These are phyloP conservation scores for Aspergillus ellipticus DNA, from an alignment of 495 filamentous ascomycete genomes.

Conservation along the genomic window DNA sequence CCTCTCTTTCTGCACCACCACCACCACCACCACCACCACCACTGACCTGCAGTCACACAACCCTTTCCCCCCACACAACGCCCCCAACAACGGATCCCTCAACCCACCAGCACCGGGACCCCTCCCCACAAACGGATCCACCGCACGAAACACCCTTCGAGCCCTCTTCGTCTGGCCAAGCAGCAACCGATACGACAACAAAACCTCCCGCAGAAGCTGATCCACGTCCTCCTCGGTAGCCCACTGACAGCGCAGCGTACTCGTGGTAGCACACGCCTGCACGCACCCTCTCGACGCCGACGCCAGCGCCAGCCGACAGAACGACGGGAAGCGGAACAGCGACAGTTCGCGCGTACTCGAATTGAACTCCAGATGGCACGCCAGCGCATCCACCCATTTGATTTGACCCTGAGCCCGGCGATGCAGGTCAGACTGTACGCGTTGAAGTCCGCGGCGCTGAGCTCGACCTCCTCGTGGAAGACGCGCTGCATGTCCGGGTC, in stretches of 20 bases:
- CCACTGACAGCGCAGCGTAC: constrained; percentile 8
- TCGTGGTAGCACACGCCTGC: constrained; percentile 8
- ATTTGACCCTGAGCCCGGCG: constrained; percentile 5
- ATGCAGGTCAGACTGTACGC: constrained; percentile 2
- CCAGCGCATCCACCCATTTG: constrained; percentile 8
- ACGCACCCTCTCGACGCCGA: not conserved
- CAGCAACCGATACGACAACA: constrained; percentile 4
- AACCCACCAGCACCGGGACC: too few relatives aligned
- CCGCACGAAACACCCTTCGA: not conserved
- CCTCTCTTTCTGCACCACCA: not conserved
- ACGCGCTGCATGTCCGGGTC: not conserved
- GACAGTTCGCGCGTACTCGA: constrained; percentile 1
- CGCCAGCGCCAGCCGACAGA: not conserved
- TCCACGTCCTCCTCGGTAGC: constrained; percentile 10
- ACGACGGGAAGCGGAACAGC: constrained; percentile 7
- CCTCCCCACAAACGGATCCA: constrained; percentile 4
- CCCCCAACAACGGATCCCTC: constrained; percentile 4
- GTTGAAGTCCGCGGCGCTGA: constrained; percentile 2
- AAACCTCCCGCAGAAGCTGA: constrained; percentile 1
- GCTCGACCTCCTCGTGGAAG: constrained; percentile 3
- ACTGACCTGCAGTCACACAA: not conserved
- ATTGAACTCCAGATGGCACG: constrained; percentile 10
- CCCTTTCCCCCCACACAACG: not conserved
- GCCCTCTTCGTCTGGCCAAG: constrained; percentile 6
- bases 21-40: not conserved